Evolutionary conservation across 129 eudicot genomes (phyloP).

Genomic region (Artemisia argyi): DNA sequence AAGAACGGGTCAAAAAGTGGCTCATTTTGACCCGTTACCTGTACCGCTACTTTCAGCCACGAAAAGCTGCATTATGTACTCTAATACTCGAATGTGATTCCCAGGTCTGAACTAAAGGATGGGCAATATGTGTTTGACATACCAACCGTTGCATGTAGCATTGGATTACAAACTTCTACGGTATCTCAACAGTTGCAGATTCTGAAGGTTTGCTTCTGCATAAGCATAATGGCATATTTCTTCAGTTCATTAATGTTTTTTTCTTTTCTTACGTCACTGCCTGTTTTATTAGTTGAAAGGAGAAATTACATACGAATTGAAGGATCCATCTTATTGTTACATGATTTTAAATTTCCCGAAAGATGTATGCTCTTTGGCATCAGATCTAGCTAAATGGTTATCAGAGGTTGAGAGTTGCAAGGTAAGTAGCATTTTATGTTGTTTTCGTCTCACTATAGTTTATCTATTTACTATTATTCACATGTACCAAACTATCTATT

Average conservation of each 20-base stretch:
- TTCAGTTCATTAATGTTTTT: not conserved
- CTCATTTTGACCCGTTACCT: not conserved
- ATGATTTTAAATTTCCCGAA: slow-evolving; percentile 51
- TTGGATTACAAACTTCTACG: slow-evolving; percentile 43
- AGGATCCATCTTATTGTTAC: slow-evolving; percentile 93
- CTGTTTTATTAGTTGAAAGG: slow-evolving; percentile 50
- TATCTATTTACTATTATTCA: not conserved
- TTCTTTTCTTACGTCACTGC: not conserved
- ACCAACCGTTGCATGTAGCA: slow-evolving; percentile 72
- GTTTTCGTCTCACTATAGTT: not conserved
- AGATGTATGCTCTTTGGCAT: slow-evolving; percentile 76
- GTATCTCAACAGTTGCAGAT: slow-evolving; percentile 60
- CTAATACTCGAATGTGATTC: slow-evolving; percentile 23
- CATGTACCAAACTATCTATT: slow-evolving; percentile 17
- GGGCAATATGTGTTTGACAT: slow-evolving; percentile 86
- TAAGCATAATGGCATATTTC: not conserved
- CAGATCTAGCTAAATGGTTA: slow-evolving; percentile 77
- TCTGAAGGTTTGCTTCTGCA: slow-evolving; percentile 57
- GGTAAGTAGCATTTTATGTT: slow-evolving; percentile 37
- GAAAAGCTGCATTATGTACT: not conserved
- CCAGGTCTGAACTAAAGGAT: slow-evolving; percentile 80
- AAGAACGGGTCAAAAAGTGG: not conserved
- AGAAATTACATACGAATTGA: slow-evolving; percentile 81
- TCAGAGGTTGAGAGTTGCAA: slow-evolving; percentile 79
- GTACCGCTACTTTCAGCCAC: slow-evolving; percentile 7